phyloP scores from a whole-genome alignment of 805 yeast species.

The Millerozyma miso region DNA sequence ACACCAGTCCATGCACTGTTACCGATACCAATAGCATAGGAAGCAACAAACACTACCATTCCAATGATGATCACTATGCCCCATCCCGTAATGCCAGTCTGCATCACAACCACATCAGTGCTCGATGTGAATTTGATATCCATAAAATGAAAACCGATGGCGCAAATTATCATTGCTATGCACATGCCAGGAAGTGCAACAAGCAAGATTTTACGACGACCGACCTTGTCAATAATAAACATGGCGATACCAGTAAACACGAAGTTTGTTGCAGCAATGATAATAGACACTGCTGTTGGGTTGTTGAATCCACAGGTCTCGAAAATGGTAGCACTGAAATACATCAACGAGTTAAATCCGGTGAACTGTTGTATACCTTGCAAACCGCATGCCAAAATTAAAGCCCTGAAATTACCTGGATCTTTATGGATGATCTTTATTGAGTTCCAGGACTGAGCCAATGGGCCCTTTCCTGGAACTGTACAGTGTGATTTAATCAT shows the following conservation, averaged over 20 bases:
- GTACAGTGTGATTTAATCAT: constrained; percentile 44
- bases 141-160: constrained; percentile 87
- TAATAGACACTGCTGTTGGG: constrained; percentile 91
- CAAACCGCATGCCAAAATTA: constrained; percentile 84
- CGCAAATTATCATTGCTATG: constrained; percentile 67
- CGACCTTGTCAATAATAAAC: constrained; percentile 79
- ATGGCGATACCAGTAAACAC: constrained; percentile 83
- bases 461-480: constrained; percentile 38
- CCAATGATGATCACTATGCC: constrained; percentile 81
- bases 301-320: constrained; percentile 84
- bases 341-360: constrained; percentile 95
- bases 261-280: constrained; percentile 92
- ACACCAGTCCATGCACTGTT: constrained; percentile 98
- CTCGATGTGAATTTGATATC: constrained; percentile 53
- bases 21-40: constrained; percentile 92
- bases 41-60: constrained; percentile 84
- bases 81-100: constrained; percentile 67
- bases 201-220: constrained; percentile 78
- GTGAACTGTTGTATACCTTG: constrained; percentile 97
- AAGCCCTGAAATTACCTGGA: constrained; percentile 83
- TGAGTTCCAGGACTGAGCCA: constrained; percentile 54
- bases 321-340: constrained; percentile 89
- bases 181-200: constrained; percentile 86
- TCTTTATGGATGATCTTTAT: constrained; percentile 58
- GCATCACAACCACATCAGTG: constrained; percentile 32